Conservation (phyloP, 805 yeast species). For the Yamadazyma insecticola region DNA sequence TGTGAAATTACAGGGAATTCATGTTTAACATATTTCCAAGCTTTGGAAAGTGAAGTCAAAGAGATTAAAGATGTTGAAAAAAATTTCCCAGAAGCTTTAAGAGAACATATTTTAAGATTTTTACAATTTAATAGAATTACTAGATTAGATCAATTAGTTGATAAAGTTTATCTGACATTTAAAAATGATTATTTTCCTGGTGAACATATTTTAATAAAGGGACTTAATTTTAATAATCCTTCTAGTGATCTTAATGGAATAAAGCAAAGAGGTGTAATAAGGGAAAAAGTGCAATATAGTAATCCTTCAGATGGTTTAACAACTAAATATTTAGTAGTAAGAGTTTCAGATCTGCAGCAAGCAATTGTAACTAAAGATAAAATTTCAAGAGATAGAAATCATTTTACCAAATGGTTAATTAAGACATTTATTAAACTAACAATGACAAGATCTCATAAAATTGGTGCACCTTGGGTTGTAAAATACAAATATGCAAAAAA, state of each 20-base stretch:
- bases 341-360: constrained; percentile 49
- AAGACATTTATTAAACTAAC: constrained; percentile 83
- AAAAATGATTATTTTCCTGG: constrained; percentile 89
- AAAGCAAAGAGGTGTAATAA: constrained; percentile 55
- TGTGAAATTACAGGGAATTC: constrained; percentile 96
- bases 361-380: constrained; percentile 69
- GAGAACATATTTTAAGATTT: constrained; percentile 85
- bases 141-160: constrained; percentile 82
- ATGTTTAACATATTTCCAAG: constrained; percentile 86
- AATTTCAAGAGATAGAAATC: constrained; percentile 75
- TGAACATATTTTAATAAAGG: constrained; percentile 66
- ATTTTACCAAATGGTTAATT: constrained; percentile 85
- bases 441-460: constrained; percentile 69
- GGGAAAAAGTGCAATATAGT: constrained; percentile 82
- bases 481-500: constrained; percentile 67
- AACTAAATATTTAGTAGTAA: constrained; percentile 67
- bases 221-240: constrained; percentile 17
- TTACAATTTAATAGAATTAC: constrained; percentile 79
- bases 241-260: constrained; percentile 10
- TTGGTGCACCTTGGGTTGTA: constrained; percentile 96
- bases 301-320: no score
- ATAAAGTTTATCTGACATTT: constrained; percentile 73
- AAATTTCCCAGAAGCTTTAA: constrained; percentile 84
- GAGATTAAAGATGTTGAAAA: constrained; percentile 62
- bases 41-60: constrained; percentile 63